Conservation (phyloP, 148 eudicot genomes). For the Nepenthes mirabilis region DNA sequence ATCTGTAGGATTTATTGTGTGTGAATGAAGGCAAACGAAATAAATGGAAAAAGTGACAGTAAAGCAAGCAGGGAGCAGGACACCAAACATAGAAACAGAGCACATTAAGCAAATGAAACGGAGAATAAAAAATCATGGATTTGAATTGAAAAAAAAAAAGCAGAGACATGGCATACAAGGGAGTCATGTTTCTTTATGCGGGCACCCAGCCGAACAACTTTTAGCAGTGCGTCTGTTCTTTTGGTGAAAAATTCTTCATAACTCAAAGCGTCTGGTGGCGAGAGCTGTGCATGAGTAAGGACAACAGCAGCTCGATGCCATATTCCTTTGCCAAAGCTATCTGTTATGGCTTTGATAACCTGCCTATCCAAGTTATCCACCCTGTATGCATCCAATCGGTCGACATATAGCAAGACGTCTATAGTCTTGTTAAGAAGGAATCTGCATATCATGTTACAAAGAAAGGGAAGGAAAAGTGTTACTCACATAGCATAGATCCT, state of each 20-base stretch:
- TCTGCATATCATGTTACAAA: slow-evolving; percentile 20
- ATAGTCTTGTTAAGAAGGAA: slow-evolving; percentile 83
- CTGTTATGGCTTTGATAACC: slow-evolving; percentile 70
- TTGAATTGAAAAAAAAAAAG: not conserved
- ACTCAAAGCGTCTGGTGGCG: slow-evolving; percentile 90
- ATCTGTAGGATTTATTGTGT: too few relatives aligned
- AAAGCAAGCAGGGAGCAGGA: not conserved
- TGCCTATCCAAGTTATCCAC: slow-evolving; percentile 92
- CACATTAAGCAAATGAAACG: not conserved
- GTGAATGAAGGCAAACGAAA: too few relatives aligned
- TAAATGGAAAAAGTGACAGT: too few relatives aligned
- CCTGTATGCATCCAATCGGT: slow-evolving; percentile 85
- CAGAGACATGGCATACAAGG: slow-evolving; percentile 19
- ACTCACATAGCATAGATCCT: not conserved
- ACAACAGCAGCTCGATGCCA: slow-evolving; percentile 80
- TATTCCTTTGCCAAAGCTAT: slow-evolving; percentile 75
- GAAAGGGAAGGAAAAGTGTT: not conserved
- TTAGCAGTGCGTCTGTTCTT: slow-evolving; percentile 78
- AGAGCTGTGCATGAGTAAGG: slow-evolving; percentile 92
- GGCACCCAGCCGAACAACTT: slow-evolving; percentile 65
- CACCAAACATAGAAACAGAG: not conserved
- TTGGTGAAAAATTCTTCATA: slow-evolving; percentile 66
- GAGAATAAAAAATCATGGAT: not conserved
- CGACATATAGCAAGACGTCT: slow-evolving; percentile 87
- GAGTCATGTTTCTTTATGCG: slow-evolving; percentile 41